Conservation (phyloP, 441 rosid species). For the Adansonia grandidieri region DNA sequence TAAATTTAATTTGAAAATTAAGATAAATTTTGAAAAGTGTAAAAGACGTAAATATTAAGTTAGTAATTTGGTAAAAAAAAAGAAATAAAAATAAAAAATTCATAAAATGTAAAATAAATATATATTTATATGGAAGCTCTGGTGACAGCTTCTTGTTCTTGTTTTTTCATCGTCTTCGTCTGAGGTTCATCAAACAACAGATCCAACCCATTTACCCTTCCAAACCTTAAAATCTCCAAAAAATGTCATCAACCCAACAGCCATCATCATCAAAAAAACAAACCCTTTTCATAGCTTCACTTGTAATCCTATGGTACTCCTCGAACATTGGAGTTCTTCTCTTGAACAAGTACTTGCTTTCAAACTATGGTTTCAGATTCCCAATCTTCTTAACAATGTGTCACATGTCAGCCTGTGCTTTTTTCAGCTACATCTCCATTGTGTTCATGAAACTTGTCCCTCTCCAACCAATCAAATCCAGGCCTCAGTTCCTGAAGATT, state of each 20-base stretch:
- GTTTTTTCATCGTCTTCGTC: neutral
- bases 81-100: neutral
- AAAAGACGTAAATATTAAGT: neutral
- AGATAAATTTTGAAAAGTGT: neutral
- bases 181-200: neutral
- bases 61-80: neutral
- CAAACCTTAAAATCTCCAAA: neutral
- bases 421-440: conserved; percentile 82
- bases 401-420: conserved; percentile 92
- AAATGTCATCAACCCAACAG: conserved; percentile 35
- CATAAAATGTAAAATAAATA: neutral
- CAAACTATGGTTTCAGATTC: conserved; percentile 85
- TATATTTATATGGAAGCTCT: conserved; percentile 32
- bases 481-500: conserved; percentile 73
- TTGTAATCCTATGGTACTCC: conserved; percentile 74
- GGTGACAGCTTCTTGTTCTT: conserved; percentile 27
- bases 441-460: conserved; percentile 84
- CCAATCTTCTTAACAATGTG: conserved; percentile 96
- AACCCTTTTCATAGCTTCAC: conserved; percentile 58
- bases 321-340: conserved; percentile 88
- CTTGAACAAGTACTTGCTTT: conserved; percentile 82
- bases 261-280: conserved; percentile 40
- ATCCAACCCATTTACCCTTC: conserved; percentile 7
- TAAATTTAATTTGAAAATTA: neutral
- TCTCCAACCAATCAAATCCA: conserved; percentile 77